These are phyloP conservation scores for Phoma sp. DNA, from an alignment of 2,329 filamentous ascomycete genomes.

Conservation along the genomic window DNA sequence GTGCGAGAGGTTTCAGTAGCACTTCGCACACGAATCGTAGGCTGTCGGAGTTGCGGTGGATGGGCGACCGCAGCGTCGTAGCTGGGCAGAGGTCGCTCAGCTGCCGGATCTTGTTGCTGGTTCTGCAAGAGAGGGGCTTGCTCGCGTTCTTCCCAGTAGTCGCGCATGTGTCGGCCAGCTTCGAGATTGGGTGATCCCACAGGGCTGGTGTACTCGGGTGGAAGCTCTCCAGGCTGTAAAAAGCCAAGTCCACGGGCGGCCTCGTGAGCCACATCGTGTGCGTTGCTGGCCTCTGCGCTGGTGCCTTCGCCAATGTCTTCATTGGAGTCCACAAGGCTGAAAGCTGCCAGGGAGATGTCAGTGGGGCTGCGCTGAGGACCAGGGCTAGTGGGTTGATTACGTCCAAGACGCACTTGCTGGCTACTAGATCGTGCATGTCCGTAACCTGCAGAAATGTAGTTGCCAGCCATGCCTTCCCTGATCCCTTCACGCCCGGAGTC, in stretches of 20 bases:
- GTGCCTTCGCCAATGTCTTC: slow-evolving; percentile 77
- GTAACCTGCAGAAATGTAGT: slow-evolving; percentile 55
- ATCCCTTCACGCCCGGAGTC: slow-evolving; percentile 73
- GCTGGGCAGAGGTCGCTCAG: slow-evolving; percentile 75
- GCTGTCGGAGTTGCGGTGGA: slow-evolving; percentile 48
- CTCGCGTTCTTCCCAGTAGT: slow-evolving; percentile 53
- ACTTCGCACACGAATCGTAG: slow-evolving; percentile 35
- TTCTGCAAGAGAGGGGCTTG: slow-evolving; percentile 56
- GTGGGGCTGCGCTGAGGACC: slow-evolving; percentile 91
- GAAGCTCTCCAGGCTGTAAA: slow-evolving; percentile 49
- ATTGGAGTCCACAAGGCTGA: slow-evolving; percentile 73
- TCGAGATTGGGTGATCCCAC: slow-evolving; percentile 45
- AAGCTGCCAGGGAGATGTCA: slow-evolving; percentile 90
- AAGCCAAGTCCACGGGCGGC: slow-evolving; percentile 44
- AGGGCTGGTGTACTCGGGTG: slow-evolving; percentile 60
- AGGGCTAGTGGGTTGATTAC: slow-evolving; percentile 78
- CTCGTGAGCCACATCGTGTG: slow-evolving; percentile 27
- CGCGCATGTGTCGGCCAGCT: slow-evolving; percentile 61
- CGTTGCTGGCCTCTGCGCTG: slow-evolving; percentile 51
- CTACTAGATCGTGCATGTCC: slow-evolving; percentile 78
- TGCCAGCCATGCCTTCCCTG: slow-evolving; percentile 60
- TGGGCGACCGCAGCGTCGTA: slow-evolving; percentile 85
- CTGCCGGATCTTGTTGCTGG: slow-evolving; percentile 26
- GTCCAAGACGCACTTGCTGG: slow-evolving; percentile 75
- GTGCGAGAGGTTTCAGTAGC: slow-evolving; percentile 33